phyloP scores from a whole-genome alignment of 768 basidiomycete species.

The Tulasnella sp. region DNA sequence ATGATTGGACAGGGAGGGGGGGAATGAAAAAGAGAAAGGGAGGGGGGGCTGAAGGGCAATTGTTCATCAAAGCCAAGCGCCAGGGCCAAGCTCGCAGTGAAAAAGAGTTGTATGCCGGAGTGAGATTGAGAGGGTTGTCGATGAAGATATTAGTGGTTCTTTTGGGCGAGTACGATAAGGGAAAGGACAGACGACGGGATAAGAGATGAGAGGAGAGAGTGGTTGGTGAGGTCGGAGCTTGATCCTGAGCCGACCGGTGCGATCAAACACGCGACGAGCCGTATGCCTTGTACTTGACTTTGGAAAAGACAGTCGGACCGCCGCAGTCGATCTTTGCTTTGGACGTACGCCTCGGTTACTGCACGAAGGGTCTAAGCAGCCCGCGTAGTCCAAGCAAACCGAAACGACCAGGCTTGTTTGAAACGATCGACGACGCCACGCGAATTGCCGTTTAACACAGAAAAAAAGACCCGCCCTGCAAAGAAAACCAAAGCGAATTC shows the following conservation, averaged over 20 bases:
- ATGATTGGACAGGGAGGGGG: background rate
- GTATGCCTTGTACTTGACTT: background rate
- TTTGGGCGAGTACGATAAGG: background rate
- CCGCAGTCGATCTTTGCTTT: background rate
- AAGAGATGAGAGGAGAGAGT: background rate
- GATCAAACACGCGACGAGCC: background rate
- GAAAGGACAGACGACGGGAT: background rate
- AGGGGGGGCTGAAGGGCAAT: background rate
- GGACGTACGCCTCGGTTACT: background rate
- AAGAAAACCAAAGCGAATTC: background rate
- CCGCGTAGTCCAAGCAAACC: constrained; percentile 1
- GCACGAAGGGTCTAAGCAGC: background rate
- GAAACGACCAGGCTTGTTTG: background rate
- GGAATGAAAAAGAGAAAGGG: background rate
- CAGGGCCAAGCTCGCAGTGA: background rate
- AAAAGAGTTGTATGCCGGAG: background rate
- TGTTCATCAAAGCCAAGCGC: background rate
- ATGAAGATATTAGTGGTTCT: background rate
- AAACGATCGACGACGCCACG: background rate
- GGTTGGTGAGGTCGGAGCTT: background rate
- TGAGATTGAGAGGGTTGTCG: background rate
- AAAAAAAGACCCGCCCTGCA: background rate
- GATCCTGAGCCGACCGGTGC: background rate
- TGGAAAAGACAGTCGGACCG: background rate
- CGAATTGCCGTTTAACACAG: too few relatives aligned